Evolutionary conservation across 169 alveolate genomes (phyloP).

Genomic region (Besnoitia besnoiti): DNA sequence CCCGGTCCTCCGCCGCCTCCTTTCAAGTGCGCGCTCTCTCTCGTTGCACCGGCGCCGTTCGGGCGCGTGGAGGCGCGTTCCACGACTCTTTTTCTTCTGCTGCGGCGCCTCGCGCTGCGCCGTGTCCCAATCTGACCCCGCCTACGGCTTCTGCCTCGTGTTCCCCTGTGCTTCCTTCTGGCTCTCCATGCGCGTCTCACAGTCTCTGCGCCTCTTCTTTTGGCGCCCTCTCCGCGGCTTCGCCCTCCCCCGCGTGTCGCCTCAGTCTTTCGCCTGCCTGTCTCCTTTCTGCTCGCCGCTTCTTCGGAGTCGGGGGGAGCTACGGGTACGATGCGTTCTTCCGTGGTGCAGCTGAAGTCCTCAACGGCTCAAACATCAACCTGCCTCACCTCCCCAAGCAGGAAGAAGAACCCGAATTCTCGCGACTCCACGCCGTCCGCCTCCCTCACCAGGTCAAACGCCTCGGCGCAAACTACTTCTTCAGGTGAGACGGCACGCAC

Average conservation of each 20-base stretch:
- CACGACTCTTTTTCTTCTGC: neutral
- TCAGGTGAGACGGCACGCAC: neutral
- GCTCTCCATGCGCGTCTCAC: no score
- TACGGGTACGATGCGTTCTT: slow-evolving; percentile 62
- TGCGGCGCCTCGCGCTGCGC: neutral
- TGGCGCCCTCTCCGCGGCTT: neutral
- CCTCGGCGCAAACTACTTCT: neutral
- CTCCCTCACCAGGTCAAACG: neutral
- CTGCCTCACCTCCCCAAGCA: neutral
- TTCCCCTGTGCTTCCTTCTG: neutral
- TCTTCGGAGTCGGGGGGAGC: slow-evolving; percentile 59
- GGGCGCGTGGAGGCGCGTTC: no score
- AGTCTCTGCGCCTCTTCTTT: neutral
- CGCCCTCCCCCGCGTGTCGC: neutral
- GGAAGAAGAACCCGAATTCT: neutral
- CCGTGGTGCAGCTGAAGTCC: slow-evolving; percentile 55
- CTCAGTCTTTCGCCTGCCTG: neutral
- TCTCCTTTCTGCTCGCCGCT: neutral
- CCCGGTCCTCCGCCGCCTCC: neutral
- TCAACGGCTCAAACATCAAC: slow-evolving; percentile 4
- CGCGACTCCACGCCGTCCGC: neutral
- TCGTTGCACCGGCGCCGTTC: no score
- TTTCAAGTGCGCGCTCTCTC: neutral
- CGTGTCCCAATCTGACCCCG: neutral
- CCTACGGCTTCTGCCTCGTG: neutral